These are phyloP conservation scores for Penicillium sp. DNA, from an alignment of 2,329 filamentous ascomycete genomes.

Conservation along the genomic window DNA sequence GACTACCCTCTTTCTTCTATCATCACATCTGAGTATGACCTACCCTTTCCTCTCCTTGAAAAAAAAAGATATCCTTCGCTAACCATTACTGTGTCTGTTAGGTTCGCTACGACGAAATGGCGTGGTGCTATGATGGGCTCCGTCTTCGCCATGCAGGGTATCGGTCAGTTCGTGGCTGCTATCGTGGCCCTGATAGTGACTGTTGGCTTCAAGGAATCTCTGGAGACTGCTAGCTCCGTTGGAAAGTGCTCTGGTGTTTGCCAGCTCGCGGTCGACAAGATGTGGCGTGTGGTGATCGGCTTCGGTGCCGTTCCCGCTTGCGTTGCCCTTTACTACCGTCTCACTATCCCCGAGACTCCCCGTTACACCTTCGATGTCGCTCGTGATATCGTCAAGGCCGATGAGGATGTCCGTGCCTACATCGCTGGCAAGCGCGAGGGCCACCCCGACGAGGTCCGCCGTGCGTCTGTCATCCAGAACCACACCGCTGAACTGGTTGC, in stretches of 20 bases:
- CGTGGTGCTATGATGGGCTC: constrained; percentile 82
- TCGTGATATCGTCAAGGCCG: background rate
- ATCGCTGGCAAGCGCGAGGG: constrained; percentile 19
- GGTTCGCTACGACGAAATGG: constrained; percentile 84
- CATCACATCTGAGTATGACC: constrained; percentile 74
- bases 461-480: constrained; percentile 6
- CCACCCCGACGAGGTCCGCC: constrained; percentile 9
- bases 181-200: constrained; percentile 30
- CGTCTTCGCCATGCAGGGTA: constrained; percentile 32
- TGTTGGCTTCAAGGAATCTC: constrained; percentile 24
- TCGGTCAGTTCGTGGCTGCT: constrained; percentile 32
- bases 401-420: constrained; percentile 23
- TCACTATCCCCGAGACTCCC: constrained; percentile 32
- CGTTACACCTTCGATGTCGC: constrained; percentile 25
- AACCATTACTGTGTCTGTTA: constrained; percentile 32
- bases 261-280: constrained; percentile 27
- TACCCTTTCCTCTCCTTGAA: background rate
- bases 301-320: constrained; percentile 33
- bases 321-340: constrained; percentile 34
- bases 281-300: constrained; percentile 35
- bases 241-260: constrained; percentile 6
- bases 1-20: constrained; percentile 84
- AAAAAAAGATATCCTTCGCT: background rate
- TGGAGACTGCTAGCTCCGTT: constrained; percentile 12
- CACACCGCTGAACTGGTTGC: background rate